Evolutionary conservation across 129 eudicot genomes (phyloP), one percentile per base, ranked within the genome.

Genomic region (Deinandra increscens): DNA sequence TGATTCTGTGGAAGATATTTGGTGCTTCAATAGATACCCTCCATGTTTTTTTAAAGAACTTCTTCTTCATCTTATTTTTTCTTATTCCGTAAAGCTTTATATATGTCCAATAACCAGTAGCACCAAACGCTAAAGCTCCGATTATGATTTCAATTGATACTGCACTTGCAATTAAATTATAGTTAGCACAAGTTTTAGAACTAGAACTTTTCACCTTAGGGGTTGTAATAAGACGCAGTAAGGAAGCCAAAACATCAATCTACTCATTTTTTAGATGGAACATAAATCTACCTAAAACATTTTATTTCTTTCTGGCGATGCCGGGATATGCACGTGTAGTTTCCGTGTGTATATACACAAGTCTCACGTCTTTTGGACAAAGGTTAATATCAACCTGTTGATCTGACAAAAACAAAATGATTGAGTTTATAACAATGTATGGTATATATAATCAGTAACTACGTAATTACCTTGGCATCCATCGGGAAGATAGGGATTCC

Each of bases 381-480:
- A 2, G 1, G 20, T 38, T 49, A 31, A 68, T 48, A 60, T 59
- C 73, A 43, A 20, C 42, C 45, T 38, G 49, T 34, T 33, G 36
- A 23, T 26, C 66, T 55, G 59, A 75, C 6, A 31, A 54, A 26
- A 17, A 6, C 20, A 19, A 0, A 31, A 12, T 0, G 4, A 18
- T n/a, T 56, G 17, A 26, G 39, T 56, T 23, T 56, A 54, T 12
- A 26, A 11, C 1, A 56, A 56, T 11, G 12, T 26, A 13, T 13
- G 31, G 31, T 26, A 26, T n/a, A n/a, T n/a, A n/a, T 26, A 26
- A 26, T 26, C 31, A 3, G 14, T 13, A n/a, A 46, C 53, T 6
- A 3, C 14, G 0, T 5, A 46, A 20, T 4, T 54, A 82, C 81
- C 84, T 70, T 50, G 45, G 54, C 87, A 79, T 31, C 83, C 78